A percentile compares a stretch with the other conserved stretches of the same genome.
Evolutionary conservation across 148 eudicot genomes (phyloP).

Genomic region (Amaranthus palmeri): DNA sequence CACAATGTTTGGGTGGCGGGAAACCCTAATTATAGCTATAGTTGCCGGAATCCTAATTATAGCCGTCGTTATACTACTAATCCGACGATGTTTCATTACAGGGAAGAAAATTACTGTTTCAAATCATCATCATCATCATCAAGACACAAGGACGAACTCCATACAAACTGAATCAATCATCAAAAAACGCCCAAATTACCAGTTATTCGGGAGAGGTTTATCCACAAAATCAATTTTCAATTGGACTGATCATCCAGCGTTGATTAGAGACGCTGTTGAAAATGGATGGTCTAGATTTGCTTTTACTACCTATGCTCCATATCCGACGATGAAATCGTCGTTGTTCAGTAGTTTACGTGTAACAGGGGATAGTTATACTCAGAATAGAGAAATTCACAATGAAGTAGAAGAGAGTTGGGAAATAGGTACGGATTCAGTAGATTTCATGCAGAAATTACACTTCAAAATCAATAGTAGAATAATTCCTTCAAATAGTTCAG

Average conservation of each 20-base stretch:
- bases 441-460: constrained; percentile 68
- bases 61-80: constrained; percentile 15
- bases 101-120: not conserved
- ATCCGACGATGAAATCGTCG: constrained; percentile 42
- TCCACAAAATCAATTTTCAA: constrained; percentile 35
- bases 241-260: constrained; percentile 64
- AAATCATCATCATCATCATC: not conserved
- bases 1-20: no score
- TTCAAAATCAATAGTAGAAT: constrained; percentile 35
- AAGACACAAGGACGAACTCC: constrained; percentile 14
- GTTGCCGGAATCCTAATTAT: not conserved
- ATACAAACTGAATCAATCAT: constrained; percentile 7
- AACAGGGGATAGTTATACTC: constrained; percentile 8
- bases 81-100: constrained; percentile 10
- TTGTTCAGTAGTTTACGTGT: constrained; percentile 17
- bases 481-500: not conserved
- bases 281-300: constrained; percentile 85
- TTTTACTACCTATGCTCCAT: constrained; percentile 29
- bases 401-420: constrained; percentile 65
- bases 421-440: constrained; percentile 56
- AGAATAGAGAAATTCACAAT: not conserved
- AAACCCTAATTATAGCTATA: not conserved
- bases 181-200: constrained; percentile 17
- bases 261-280: constrained; percentile 64
- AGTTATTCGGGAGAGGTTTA: constrained; percentile 32